phyloP scores from a whole-genome alignment of 805 yeast species.

The Groenewaldozyma salmanticensis region DNA sequence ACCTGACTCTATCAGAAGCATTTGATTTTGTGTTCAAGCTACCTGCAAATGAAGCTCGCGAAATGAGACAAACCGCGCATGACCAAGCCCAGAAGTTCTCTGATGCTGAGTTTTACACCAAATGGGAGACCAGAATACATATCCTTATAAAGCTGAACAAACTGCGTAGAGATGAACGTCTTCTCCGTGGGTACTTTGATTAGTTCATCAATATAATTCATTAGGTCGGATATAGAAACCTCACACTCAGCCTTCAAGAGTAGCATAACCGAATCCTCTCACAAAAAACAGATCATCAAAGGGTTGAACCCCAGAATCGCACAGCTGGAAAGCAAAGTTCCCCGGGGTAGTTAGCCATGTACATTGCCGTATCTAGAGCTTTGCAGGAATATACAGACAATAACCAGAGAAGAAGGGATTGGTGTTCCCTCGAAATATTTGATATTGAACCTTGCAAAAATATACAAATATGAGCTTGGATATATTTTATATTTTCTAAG shows the following conservation, averaged over 20 bases:
- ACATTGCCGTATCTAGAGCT: constrained; percentile 43
- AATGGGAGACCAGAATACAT: constrained; percentile 37
- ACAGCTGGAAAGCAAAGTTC: constrained; percentile 38
- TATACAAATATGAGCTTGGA: no score
- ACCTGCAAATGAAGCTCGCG: constrained; percentile 28
- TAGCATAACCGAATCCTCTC: no score
- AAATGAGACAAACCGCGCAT: constrained; percentile 37
- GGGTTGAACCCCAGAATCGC: constrained; percentile 25
- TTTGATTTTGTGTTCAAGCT: constrained; percentile 37
- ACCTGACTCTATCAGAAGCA: constrained; percentile 35
- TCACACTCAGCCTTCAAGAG: no score
- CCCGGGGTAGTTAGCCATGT: constrained; percentile 51
- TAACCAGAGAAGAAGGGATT: constrained; percentile 73
- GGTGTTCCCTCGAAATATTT: constrained; percentile 95
- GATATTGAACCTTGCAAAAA: constrained; percentile 74
- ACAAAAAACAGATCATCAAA: background rate
- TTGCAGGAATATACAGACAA: constrained; percentile 65
- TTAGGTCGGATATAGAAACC: background rate
- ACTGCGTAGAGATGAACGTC: constrained; percentile 15
- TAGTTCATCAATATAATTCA: constrained; percentile 3
- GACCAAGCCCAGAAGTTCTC: constrained; percentile 45
- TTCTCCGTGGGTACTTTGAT: constrained; percentile 14
- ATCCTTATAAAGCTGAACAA: constrained; percentile 17
- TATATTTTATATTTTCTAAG: no score
- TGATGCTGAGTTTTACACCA: constrained; percentile 43